Conservation (phyloP, 1,284 basidiomycete genomes). For the Ceratobasidium sp. region DNA sequence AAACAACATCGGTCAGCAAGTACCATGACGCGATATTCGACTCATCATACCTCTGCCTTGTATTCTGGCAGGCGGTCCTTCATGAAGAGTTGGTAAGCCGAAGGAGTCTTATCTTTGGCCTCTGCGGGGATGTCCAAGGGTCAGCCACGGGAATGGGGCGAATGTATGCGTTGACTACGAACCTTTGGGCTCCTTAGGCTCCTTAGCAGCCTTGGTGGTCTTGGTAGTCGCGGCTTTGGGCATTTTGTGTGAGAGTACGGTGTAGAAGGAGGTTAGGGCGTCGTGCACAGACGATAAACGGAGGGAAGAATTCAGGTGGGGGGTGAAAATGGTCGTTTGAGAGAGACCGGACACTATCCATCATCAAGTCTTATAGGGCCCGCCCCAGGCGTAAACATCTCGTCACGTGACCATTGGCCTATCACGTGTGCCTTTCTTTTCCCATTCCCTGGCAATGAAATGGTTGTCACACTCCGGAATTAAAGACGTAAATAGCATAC, state of each 20-base stretch:
- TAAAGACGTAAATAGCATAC: slow-evolving; percentile 10
- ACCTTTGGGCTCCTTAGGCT: slow-evolving; percentile 36
- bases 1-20: not conserved
- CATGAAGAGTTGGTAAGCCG: slow-evolving; percentile 36
- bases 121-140: not conserved
- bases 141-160: slow-evolving; percentile 2
- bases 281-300: not conserved
- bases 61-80: slow-evolving; percentile 33
- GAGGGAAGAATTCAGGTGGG: not conserved
- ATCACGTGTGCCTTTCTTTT: not conserved
- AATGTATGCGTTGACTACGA: slow-evolving; percentile 31
- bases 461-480: not conserved
- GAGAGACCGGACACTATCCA: not conserved
- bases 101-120: slow-evolving; percentile 34
- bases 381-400: slow-evolving; percentile 17
- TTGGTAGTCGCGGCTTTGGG: slow-evolving; percentile 39
- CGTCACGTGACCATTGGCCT: slow-evolving; percentile 15
- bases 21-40: not conserved
- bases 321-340: slow-evolving; percentile 28
- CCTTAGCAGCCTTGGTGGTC: slow-evolving; percentile 31
- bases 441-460: not conserved
- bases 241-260: not conserved
- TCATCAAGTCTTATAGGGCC: slow-evolving; percentile 26
- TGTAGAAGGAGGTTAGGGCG: not conserved
- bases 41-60: slow-evolving; percentile 32